These are phyloP conservation scores for Kodamaea alishanica DNA, from an alignment of 1,139 yeast genomes.

Conservation along the genomic window DNA sequence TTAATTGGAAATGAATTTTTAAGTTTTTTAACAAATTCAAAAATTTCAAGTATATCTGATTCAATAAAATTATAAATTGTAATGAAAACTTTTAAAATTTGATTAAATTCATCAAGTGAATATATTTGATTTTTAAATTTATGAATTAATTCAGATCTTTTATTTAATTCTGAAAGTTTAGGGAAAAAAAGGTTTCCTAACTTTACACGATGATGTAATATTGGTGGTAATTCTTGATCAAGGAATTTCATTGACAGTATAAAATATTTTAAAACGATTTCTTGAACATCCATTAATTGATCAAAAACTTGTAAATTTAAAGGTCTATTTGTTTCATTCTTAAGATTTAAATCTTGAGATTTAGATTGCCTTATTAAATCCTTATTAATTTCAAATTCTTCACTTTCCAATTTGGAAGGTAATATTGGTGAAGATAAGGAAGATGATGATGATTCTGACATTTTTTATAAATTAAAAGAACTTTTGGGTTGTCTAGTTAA, in stretches of 20 bases:
- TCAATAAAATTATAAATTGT: conserved; percentile 10
- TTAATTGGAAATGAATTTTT: conserved; percentile 3
- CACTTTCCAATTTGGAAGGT: neutral
- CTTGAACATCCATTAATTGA: conserved; percentile 9
- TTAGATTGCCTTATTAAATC: neutral
- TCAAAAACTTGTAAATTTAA: conserved; percentile 9
- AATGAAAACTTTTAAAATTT: conserved; percentile 9
- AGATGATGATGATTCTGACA: neutral
- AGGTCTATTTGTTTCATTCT: conserved; percentile 1
- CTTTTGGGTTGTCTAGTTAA: too few species aligned
- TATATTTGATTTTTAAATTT: conserved; percentile 10
- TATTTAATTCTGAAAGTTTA: conserved; percentile 7
- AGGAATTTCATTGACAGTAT: conserved; percentile 9
- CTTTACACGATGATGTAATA: conserved; percentile 5
- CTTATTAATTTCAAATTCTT: neutral
- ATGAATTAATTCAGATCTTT: conserved; percentile 9
- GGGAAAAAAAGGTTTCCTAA: conserved; percentile 4
- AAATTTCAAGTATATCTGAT: conserved; percentile 8
- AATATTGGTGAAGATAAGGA: conserved; percentile 1
- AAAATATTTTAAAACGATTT: conserved; percentile 10
- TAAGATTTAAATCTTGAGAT: neutral
- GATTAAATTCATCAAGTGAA: conserved; percentile 6
- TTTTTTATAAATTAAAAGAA: too few species aligned
- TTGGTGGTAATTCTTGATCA: conserved; percentile 6
- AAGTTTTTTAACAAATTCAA: conserved; percentile 3